Conservation (phyloP, 352 stramenopile species). For the Phytopythium vexans region DNA sequence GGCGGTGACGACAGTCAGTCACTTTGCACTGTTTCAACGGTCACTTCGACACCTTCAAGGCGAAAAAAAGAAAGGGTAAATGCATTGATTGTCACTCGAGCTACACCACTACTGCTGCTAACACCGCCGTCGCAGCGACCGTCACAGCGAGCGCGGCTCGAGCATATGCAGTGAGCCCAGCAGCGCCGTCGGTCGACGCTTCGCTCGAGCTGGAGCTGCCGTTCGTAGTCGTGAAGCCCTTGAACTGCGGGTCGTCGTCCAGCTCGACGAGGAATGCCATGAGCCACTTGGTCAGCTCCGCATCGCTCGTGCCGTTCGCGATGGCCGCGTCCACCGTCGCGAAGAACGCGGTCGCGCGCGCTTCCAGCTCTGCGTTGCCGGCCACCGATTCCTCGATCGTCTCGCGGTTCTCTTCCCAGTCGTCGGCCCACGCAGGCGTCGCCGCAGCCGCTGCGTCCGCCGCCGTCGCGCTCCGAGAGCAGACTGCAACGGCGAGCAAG, state of each 20-base stretch:
- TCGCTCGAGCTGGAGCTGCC: neutral
- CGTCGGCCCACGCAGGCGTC: constrained; percentile 2
- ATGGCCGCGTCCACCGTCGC: constrained; percentile 29
- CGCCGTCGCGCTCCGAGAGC: too few relatives aligned
- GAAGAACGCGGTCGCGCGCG: constrained; percentile 20
- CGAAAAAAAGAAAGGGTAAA: too few relatives aligned
- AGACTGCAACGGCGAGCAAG: too few relatives aligned
- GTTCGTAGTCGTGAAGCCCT: constrained; percentile 1
- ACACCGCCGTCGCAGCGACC: neutral
- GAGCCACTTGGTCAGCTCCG: constrained; percentile 27
- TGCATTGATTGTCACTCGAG: too few relatives aligned
- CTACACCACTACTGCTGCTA: too few relatives aligned
- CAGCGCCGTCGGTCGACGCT: neutral
- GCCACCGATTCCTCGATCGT: neutral
- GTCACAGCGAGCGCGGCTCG: too few relatives aligned
- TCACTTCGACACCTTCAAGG: too few relatives aligned
- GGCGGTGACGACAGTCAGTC: too few relatives aligned
- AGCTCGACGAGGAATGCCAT: constrained; percentile 6
- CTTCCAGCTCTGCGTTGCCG: constrained; percentile 2
- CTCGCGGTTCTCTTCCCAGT: constrained; percentile 1
- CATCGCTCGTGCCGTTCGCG: constrained; percentile 28
- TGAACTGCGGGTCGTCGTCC: constrained; percentile 5
- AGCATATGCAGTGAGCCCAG: too few relatives aligned
- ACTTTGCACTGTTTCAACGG: too few relatives aligned
- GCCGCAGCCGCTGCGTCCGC: too few relatives aligned